Conservation (phyloP, 768 basidiomycete species). For the Podaxis sp. region DNA sequence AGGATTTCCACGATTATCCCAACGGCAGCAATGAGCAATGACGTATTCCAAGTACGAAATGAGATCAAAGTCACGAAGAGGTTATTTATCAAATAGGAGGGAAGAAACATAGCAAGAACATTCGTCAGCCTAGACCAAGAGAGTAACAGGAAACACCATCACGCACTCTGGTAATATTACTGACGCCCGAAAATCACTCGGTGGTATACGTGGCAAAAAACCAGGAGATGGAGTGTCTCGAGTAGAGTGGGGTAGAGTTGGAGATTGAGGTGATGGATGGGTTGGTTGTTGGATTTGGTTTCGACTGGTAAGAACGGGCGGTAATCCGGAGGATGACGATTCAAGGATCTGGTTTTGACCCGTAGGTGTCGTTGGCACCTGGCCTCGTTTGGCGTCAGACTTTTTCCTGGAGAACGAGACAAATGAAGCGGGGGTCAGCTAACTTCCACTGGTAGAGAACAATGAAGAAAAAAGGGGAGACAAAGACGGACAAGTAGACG, state of each 20-base stretch:
- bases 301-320: neutral
- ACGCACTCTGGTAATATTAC: conserved; percentile 84
- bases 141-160: conserved; percentile 25
- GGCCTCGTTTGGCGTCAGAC: conserved; percentile 64
- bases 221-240: conserved; percentile 4
- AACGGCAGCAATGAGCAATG: conserved; percentile 16
- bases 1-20: conserved; percentile 5
- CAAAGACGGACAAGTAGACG: conserved; percentile 25
- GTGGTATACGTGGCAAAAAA: conserved; percentile 56
- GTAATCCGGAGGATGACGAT: neutral
- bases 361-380: conserved; percentile 30
- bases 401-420: conserved; percentile 55
- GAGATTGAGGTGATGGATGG: neutral
- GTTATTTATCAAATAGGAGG: conserved; percentile 3
- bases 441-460: neutral
- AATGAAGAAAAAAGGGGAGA: conserved; percentile 21
- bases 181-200: conserved; percentile 83
- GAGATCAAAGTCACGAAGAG: conserved; percentile 8
- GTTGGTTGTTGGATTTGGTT: neutral
- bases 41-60: conserved; percentile 14
- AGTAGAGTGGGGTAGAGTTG: conserved; percentile 17
- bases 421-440: conserved; percentile 2
- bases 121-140: neutral
- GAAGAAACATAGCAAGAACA: neutral
- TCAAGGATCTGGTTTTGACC: conserved; percentile 30